Evolutionary conservation across 202 grass and related monocot species (phyloP).

Genomic region (Schoenoplectus tabernaemontani): DNA sequence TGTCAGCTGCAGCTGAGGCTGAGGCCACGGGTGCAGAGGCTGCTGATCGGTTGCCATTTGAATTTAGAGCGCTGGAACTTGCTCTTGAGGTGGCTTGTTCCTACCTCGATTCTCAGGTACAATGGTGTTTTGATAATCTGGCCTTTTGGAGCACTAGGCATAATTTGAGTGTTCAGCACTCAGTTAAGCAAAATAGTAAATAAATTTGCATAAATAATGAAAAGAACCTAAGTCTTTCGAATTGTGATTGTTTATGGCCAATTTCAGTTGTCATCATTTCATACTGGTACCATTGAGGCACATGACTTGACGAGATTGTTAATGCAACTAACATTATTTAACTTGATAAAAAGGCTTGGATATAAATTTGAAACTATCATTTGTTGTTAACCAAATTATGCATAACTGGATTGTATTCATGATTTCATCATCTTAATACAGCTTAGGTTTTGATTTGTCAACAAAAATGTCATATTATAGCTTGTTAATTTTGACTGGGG

Average conservation of each 20-base stretch:
- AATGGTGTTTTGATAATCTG: not conserved
- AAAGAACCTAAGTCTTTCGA: not conserved
- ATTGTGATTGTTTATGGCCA: not conserved
- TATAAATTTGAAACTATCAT: not conserved
- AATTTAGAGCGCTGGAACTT: slow-evolving; percentile 91
- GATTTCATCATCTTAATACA: not conserved
- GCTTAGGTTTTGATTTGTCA: not conserved
- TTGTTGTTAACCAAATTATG: not conserved
- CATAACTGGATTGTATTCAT: not conserved
- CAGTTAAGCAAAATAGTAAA: not conserved
- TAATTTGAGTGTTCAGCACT: not conserved
- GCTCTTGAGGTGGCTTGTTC: slow-evolving; percentile 88
- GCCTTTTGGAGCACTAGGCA: not conserved
- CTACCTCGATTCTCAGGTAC: slow-evolving; percentile 89
- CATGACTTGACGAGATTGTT: not conserved
- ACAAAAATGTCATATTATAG: not conserved
- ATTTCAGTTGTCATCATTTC: not conserved
- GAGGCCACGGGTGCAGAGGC: slow-evolving; percentile 17
- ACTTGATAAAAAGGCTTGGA: not conserved
- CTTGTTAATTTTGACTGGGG: not conserved
- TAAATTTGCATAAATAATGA: not conserved
- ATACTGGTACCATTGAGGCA: not conserved
- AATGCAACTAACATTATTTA: not conserved
- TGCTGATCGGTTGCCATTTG: slow-evolving; percentile 70
- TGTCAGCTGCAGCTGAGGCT: slow-evolving; percentile 11